Conservation (phyloP, 352 stramenopile species). For the Labyrinthula sp. region DNA sequence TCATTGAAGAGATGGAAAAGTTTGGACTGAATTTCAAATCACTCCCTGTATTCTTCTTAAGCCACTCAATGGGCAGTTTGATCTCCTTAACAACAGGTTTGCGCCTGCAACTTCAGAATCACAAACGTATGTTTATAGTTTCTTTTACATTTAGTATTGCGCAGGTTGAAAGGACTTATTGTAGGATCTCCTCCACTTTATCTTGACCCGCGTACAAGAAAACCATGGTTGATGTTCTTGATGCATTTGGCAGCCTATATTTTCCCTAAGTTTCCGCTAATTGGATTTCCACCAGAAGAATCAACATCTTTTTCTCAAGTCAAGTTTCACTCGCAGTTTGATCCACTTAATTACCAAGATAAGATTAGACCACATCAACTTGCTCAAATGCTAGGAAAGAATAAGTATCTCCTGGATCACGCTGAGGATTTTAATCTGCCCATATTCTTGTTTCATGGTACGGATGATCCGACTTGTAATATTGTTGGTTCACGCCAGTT, state of each 20-base stretch:
- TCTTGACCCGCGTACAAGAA: constrained; percentile 29
- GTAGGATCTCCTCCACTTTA: constrained; percentile 35
- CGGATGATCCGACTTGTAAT: constrained; percentile 9
- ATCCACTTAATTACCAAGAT: constrained; percentile 26
- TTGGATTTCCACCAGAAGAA: constrained; percentile 8
- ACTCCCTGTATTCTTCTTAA: constrained; percentile 42
- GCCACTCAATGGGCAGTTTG: constrained; percentile 42
- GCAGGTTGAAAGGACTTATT: constrained; percentile 39
- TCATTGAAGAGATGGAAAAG: no score
- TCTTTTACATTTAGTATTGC: no score
- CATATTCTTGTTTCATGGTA: constrained; percentile 21
- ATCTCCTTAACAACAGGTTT: constrained; percentile 36
- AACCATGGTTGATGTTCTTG: neutral
- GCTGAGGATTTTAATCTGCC: constrained; percentile 10
- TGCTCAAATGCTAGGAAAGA: constrained; percentile 12
- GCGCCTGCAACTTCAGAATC: constrained; percentile 9
- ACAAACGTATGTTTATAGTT: no score
- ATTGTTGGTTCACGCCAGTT: constrained; percentile 26
- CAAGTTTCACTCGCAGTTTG: constrained; percentile 23
- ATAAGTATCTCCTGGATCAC: constrained; percentile 3
- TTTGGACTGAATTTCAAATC: no score
- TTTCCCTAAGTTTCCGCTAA: constrained; percentile 14
- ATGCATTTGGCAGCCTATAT: constrained; percentile 13
- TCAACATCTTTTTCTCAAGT: constrained; percentile 24
- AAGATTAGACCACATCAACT: constrained; percentile 12